A percentile compares a stretch with the other conserved stretches of the same genome.
These are phyloP conservation scores for Pseudevernia furfuracea DNA, from an alignment of 495 filamentous ascomycete genomes.

Conservation along the genomic window DNA sequence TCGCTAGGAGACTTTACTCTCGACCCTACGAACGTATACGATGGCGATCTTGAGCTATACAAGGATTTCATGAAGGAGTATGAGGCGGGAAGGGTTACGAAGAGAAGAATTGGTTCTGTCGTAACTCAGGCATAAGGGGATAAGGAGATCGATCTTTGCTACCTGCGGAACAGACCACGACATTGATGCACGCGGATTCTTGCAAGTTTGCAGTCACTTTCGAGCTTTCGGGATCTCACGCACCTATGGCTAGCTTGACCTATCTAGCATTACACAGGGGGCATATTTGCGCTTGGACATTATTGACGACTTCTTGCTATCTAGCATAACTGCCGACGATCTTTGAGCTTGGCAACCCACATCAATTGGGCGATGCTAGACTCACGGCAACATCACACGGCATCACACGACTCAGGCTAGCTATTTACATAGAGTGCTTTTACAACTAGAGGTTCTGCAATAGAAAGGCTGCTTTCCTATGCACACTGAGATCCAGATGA, in stretches of 20 bases:
- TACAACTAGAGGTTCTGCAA: background rate
- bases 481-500: background rate
- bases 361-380: background rate
- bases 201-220: background rate
- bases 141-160: background rate
- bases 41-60: constrained; percentile 30
- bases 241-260: background rate
- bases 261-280: background rate
- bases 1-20: constrained; percentile 9
- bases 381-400: background rate
- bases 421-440: background rate
- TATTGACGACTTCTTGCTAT: background rate
- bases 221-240: background rate
- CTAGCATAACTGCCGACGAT: background rate
- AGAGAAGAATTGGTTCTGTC: background rate
- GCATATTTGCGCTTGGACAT: background rate
- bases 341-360: background rate
- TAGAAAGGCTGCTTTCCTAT: background rate
- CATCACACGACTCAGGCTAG: background rate
- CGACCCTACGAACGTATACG: constrained; percentile 10
- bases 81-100: background rate
- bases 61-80: constrained; percentile 23
- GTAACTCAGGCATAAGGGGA: background rate
- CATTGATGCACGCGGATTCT: background rate
- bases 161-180: background rate